phyloP scores from a whole-genome alignment of 1,284 basidiomycete genomes.

The Tylopilus sp. region DNA sequence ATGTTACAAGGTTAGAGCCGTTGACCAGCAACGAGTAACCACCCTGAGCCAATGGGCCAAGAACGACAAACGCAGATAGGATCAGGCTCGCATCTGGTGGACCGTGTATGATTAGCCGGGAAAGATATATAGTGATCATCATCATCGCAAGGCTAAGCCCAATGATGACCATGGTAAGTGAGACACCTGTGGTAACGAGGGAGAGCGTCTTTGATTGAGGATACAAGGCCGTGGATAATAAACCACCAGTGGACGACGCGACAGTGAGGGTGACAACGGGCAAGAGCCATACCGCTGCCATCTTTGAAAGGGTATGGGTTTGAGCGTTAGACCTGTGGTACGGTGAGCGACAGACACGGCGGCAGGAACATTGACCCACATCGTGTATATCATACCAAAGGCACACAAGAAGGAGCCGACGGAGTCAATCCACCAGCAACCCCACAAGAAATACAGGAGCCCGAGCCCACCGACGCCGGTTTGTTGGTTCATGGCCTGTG shows the following conservation, averaged over 20 bases:
- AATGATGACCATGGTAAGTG: slow-evolving; percentile 63
- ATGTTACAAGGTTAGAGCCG: slow-evolving; percentile 53
- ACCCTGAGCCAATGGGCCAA: slow-evolving; percentile 55
- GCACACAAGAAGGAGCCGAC: slow-evolving; percentile 59
- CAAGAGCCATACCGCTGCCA: slow-evolving; percentile 68
- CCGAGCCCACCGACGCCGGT: slow-evolving; percentile 53
- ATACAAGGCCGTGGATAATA: slow-evolving; percentile 58
- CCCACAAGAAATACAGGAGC: slow-evolving; percentile 66
- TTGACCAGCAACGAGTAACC: slow-evolving; percentile 67
- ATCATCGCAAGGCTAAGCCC: slow-evolving; percentile 61
- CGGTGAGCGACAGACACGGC: slow-evolving; percentile 3
- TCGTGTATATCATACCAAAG: slow-evolving; percentile 67
- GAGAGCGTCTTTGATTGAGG: slow-evolving; percentile 55
- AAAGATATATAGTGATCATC: slow-evolving; percentile 58
- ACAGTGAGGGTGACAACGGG: slow-evolving; percentile 74
- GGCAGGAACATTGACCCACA: slow-evolving; percentile 47
- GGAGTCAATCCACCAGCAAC: slow-evolving; percentile 72
- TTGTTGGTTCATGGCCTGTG: slow-evolving; percentile 43
- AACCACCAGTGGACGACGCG: slow-evolving; percentile 66
- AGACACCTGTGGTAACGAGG: slow-evolving; percentile 60
- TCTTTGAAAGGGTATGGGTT: slow-evolving; percentile 55
- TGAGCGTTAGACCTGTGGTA: slow-evolving; percentile 63
- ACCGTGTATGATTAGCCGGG: slow-evolving; percentile 53
- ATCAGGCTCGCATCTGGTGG: slow-evolving; percentile 55
- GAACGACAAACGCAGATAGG: slow-evolving; percentile 61